Percentiles rank a stretch among this genome's conserved stretches.
phyloP scores from a whole-genome alignment of 2,329 filamentous ascomycete species.

The Cercospora sp. region DNA sequence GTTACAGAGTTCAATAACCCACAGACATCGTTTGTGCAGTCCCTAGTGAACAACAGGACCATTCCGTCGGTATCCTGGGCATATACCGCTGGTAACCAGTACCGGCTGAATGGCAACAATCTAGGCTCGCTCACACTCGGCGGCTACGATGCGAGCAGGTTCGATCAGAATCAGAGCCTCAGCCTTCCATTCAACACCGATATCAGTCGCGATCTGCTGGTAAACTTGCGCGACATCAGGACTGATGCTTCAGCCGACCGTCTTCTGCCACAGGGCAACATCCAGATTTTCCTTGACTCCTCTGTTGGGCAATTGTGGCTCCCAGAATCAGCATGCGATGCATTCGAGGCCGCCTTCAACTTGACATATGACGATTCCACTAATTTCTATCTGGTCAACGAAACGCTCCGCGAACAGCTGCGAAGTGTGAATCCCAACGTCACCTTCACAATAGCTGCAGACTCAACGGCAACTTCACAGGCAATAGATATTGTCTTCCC shows the following conservation, averaged over 20 bases:
- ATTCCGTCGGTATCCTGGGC: conserved; percentile 41
- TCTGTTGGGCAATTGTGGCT: conserved; percentile 66
- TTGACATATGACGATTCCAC: conserved; percentile 36
- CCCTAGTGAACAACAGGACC: conserved; percentile 35
- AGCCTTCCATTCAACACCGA: conserved; percentile 37
- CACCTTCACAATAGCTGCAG: conserved; percentile 38
- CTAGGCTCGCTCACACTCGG: conserved; percentile 43
- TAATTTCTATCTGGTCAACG: conserved; percentile 40
- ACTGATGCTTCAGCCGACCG: conserved; percentile 29
- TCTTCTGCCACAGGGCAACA: conserved; percentile 34
- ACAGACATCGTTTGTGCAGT: conserved; percentile 39
- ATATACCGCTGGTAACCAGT: conserved; percentile 44
- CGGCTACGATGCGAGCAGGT: conserved; percentile 43
- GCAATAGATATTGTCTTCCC: conserved; percentile 40
- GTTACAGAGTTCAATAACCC: conserved; percentile 32
- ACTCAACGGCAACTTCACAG: conserved; percentile 28
- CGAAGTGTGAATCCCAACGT: conserved; percentile 34
- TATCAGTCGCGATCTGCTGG: conserved; percentile 37
- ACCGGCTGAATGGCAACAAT: conserved; percentile 36
- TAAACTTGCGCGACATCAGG: conserved; percentile 37
- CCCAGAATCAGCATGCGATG: conserved; percentile 47
- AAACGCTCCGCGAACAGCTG: conserved; percentile 34
- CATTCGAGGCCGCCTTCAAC: conserved; percentile 41
- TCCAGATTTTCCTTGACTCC: conserved; percentile 60
- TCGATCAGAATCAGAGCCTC: conserved; percentile 38